A percentile compares a stretch with the other conserved stretches of the same genome.
Conservation (phyloP, 2,329 filamentous ascomycete species). For the Xylaria multiplex region DNA sequence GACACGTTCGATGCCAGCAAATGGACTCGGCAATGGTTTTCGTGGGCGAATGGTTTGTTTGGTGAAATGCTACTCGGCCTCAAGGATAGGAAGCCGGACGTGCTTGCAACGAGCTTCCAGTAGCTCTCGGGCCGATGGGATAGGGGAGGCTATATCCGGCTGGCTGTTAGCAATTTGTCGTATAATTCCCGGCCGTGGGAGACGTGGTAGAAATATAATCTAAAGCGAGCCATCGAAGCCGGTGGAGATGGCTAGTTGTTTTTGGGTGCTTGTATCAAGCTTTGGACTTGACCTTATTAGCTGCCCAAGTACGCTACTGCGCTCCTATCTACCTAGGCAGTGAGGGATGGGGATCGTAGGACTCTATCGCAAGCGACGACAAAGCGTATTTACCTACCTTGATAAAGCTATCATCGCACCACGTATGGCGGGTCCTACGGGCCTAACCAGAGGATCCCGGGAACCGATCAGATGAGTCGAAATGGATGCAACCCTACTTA, state of each 20-base stretch:
- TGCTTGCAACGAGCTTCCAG: slow-evolving; percentile 65
- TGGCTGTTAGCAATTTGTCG: slow-evolving; percentile 4
- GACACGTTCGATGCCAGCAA: slow-evolving; percentile 51
- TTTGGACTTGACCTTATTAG: background rate
- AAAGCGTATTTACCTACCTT: slow-evolving; percentile 22
- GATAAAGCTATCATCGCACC: background rate
- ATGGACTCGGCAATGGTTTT: slow-evolving; percentile 56
- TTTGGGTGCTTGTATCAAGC: background rate
- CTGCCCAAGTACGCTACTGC: background rate
- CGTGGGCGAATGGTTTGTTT: slow-evolving; percentile 51
- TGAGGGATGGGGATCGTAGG: slow-evolving; percentile 11
- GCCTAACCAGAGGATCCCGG: slow-evolving; percentile 4
- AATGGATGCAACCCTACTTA: slow-evolving; percentile 24
- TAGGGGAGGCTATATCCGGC: background rate
- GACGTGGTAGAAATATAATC: slow-evolving; percentile 10
- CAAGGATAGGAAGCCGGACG: slow-evolving; percentile 74
- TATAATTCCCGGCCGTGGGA: slow-evolving; percentile 11
- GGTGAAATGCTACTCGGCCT: slow-evolving; percentile 57
- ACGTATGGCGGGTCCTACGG: slow-evolving; percentile 15
- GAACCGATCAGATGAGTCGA: slow-evolving; percentile 35
- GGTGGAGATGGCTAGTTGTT: background rate
- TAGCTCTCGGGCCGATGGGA: slow-evolving; percentile 25
- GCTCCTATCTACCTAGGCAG: background rate
- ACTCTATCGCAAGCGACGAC: slow-evolving; percentile 9
- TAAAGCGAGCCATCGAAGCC: background rate